phyloP scores from a whole-genome alignment of 2,329 filamentous ascomycete species.

The Iodosphaeria phyllophila region DNA sequence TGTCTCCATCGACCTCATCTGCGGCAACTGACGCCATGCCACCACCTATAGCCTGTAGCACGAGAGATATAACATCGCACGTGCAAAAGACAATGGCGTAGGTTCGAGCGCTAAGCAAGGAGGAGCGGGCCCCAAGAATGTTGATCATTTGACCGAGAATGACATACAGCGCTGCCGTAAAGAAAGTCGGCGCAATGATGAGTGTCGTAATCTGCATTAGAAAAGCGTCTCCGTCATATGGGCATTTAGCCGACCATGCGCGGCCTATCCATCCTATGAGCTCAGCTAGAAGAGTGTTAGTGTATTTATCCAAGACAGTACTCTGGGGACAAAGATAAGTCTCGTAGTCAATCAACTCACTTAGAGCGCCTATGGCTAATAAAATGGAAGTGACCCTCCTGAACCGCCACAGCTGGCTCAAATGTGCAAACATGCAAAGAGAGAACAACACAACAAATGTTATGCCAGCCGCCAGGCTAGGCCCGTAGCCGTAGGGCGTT shows the following conservation, averaged over 20 bases:
- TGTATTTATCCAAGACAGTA: no score
- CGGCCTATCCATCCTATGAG: conserved; percentile 27
- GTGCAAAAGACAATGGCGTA: conserved; percentile 29
- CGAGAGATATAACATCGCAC: conserved; percentile 24
- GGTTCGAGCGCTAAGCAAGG: conserved; percentile 19
- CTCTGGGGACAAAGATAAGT: conserved; percentile 1
- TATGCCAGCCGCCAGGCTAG: conserved; percentile 9
- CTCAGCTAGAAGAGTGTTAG: conserved; percentile 13
- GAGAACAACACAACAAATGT: conserved; percentile 8
- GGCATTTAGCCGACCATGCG: conserved; percentile 26
- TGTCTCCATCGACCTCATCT: no score
- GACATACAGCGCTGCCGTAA: conserved; percentile 30
- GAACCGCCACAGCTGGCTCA: conserved; percentile 5
- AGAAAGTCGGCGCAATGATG: conserved; percentile 26
- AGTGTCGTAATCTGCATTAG: conserved; percentile 29
- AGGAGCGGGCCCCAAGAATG: conserved; percentile 21
- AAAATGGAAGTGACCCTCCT: conserved; percentile 8
- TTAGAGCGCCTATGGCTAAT: conserved; percentile 9
- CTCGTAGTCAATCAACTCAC: conserved; percentile 6
- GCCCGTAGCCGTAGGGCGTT: conserved; percentile 11
- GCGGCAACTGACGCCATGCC: conserved; percentile 21
- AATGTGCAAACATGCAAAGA: conserved; percentile 8
- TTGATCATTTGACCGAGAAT: conserved; percentile 26
- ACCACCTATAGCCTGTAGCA: conserved; percentile 28
- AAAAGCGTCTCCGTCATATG: conserved; percentile 27